Conservation (phyloP, 352 stramenopile species). For the Pseudoperonospora humuli region DNA sequence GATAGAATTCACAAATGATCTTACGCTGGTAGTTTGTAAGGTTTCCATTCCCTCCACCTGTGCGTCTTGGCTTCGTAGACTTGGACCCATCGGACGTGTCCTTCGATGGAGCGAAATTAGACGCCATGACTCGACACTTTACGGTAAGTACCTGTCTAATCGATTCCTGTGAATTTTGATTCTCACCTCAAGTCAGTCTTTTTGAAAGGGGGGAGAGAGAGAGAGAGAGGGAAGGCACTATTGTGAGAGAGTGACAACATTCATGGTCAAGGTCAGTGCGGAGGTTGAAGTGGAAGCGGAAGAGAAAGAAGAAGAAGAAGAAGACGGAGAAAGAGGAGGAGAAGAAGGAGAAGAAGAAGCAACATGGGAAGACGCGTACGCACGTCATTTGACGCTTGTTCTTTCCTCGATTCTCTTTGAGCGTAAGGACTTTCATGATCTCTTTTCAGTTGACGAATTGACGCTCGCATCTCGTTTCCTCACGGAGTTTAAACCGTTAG, state of each 20-base stretch:
- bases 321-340: neutral
- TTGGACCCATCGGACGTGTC: neutral
- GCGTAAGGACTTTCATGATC: slow-evolving; percentile 34
- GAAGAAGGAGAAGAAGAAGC: neutral
- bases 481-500: slow-evolving; percentile 29
- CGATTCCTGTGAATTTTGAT: neutral
- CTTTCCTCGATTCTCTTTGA: slow-evolving; percentile 35
- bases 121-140: slow-evolving; percentile 1
- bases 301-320: slow-evolving; percentile 1
- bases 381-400: slow-evolving; percentile 53
- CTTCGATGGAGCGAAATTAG: slow-evolving; percentile 11
- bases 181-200: neutral
- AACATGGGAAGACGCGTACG: slow-evolving; percentile 49
- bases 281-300: no score
- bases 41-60: slow-evolving; percentile 52
- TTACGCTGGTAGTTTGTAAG: slow-evolving; percentile 82
- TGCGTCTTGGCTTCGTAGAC: slow-evolving; percentile 9
- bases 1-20: slow-evolving; percentile 79
- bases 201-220: neutral
- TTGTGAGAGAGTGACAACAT: neutral
- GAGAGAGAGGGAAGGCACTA: no score
- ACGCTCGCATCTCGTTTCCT: slow-evolving; percentile 40
- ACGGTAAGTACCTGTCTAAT: slow-evolving; percentile 1
- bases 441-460: slow-evolving; percentile 44
- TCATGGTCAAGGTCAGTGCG: no score